Conservation (phyloP, 495 filamentous ascomycete species). For the Penicillium parvum region DNA sequence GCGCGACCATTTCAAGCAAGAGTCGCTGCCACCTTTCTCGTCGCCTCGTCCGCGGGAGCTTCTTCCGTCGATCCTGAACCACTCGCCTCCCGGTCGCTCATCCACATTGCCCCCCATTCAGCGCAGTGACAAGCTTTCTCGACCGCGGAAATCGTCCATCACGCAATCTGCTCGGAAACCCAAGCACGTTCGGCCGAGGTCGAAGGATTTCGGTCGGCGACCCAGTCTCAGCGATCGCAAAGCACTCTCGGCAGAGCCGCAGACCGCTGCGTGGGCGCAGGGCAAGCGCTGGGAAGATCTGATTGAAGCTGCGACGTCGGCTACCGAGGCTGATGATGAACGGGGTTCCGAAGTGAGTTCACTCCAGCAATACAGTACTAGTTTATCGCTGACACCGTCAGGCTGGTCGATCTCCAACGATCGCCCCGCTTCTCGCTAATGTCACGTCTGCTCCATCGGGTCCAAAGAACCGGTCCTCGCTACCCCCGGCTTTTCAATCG, state of each 20-base stretch:
- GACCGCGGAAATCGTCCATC: constrained; percentile 80
- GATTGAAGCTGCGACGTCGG: constrained; percentile 85
- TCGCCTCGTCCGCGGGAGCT: constrained; percentile 62
- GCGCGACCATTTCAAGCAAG: constrained; percentile 67
- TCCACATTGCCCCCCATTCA: constrained; percentile 81
- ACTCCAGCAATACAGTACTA: neutral
- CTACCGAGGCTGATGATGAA: constrained; percentile 83
- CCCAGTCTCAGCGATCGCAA: constrained; percentile 74
- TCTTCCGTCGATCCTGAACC: constrained; percentile 73
- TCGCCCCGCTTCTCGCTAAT: constrained; percentile 39
- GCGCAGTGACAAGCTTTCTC: constrained; percentile 55
- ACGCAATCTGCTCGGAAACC: constrained; percentile 65
- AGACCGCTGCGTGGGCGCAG: constrained; percentile 60
- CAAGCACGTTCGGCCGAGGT: constrained; percentile 73
- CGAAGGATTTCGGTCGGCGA: constrained; percentile 60
- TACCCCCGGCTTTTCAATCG: constrained; percentile 61
- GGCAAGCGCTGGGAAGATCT: constrained; percentile 92
- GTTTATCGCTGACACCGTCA: too few relatives aligned
- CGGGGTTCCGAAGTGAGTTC: constrained; percentile 56
- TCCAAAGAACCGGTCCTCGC: constrained; percentile 62
- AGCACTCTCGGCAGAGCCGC: constrained; percentile 78
- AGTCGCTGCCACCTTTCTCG: constrained; percentile 60
- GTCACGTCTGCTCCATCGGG: constrained; percentile 38
- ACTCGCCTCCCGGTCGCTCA: constrained; percentile 80
- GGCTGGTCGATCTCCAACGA: constrained; percentile 61